Conservation (phyloP, 768 basidiomycete species). For the Lactarius psammicola region DNA sequence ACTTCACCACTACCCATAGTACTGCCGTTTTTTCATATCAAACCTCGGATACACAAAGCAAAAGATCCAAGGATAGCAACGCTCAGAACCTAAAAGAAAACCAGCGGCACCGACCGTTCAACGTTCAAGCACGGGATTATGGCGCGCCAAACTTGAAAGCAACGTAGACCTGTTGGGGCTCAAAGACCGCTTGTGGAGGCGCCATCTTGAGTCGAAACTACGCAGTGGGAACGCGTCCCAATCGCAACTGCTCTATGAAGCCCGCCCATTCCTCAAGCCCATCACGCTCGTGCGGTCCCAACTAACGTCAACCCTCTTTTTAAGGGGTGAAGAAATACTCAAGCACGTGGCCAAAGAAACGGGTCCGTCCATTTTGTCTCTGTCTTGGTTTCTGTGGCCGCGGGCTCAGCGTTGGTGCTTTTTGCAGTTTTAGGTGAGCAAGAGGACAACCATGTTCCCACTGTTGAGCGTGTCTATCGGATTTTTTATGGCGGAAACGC, state of each 20-base stretch:
- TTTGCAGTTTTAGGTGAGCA: slow-evolving; percentile 42
- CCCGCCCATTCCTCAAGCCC: slow-evolving; percentile 48
- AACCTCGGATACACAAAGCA: not conserved
- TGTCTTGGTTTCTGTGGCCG: too few relatives aligned
- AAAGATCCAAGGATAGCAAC: not conserved
- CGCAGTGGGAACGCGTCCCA: slow-evolving; percentile 49
- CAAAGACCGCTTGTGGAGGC: slow-evolving; percentile 33
- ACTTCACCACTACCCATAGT: too few relatives aligned
- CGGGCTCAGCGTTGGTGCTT: not conserved
- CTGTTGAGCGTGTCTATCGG: slow-evolving; percentile 62
- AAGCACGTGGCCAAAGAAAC: slow-evolving; percentile 51
- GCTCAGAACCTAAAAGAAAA: not conserved
- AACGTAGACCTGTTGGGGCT: slow-evolving; percentile 25
- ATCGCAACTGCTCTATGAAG: slow-evolving; percentile 38
- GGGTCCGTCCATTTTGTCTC: slow-evolving; percentile 39
- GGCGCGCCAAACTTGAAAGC: slow-evolving; percentile 26
- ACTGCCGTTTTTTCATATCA: not conserved
- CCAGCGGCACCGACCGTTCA: not conserved
- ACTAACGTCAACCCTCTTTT: slow-evolving; percentile 50
- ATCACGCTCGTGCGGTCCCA: slow-evolving; percentile 66
- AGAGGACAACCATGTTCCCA: slow-evolving; percentile 59
- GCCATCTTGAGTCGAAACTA: slow-evolving; percentile 33
- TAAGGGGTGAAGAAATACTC: slow-evolving; percentile 58
- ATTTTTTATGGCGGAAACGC: slow-evolving; percentile 50
- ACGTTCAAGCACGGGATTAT: not conserved